phyloP scores from a whole-genome alignment of 768 basidiomycete species.

The Leccinum longicurvipes region DNA sequence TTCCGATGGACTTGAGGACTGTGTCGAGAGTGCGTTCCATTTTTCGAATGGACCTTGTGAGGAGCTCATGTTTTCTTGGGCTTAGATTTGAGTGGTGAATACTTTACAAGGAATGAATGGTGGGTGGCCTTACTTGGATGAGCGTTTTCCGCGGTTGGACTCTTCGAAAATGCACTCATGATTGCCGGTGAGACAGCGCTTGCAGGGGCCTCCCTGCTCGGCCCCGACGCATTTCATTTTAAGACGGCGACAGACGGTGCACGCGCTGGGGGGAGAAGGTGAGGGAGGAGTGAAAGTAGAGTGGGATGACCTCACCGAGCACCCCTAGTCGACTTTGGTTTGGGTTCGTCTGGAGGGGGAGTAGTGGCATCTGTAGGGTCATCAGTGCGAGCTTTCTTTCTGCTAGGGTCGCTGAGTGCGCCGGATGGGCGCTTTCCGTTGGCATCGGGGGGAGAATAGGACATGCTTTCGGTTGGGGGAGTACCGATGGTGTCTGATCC shows the following conservation, averaged over 20 bases:
- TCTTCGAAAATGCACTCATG: conserved; percentile 98
- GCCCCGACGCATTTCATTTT: conserved; percentile 95
- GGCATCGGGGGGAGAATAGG: conserved; percentile 47
- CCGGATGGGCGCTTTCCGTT: conserved; percentile 67
- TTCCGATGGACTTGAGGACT: conserved; percentile 83
- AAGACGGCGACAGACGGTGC: conserved; percentile 85
- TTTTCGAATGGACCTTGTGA: conserved; percentile 78
- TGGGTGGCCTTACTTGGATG: conserved; percentile 59
- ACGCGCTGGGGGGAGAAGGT: conserved; percentile 55
- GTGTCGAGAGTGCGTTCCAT: conserved; percentile 94
- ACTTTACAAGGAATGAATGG: conserved; percentile 19
- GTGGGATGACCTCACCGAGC: conserved; percentile 54
- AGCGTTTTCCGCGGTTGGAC: conserved; percentile 89
- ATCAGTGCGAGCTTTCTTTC: conserved; percentile 64
- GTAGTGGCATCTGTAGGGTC: conserved; percentile 48
- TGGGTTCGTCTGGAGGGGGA: conserved; percentile 55
- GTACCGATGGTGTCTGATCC: conserved; percentile 75
- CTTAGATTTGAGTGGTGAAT: conserved; percentile 29
- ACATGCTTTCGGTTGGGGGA: conserved; percentile 60
- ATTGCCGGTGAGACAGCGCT: conserved; percentile 71
- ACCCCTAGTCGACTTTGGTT: conserved; percentile 84
- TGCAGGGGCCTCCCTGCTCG: conserved; percentile 89
- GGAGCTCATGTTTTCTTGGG: conserved; percentile 76
- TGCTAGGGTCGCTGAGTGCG: conserved; percentile 35
- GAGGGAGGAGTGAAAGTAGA: neutral